These are phyloP conservation scores for Aspergillus fischeri DNA, from an alignment of 2,329 filamentous ascomycete genomes.

Conservation along the genomic window DNA sequence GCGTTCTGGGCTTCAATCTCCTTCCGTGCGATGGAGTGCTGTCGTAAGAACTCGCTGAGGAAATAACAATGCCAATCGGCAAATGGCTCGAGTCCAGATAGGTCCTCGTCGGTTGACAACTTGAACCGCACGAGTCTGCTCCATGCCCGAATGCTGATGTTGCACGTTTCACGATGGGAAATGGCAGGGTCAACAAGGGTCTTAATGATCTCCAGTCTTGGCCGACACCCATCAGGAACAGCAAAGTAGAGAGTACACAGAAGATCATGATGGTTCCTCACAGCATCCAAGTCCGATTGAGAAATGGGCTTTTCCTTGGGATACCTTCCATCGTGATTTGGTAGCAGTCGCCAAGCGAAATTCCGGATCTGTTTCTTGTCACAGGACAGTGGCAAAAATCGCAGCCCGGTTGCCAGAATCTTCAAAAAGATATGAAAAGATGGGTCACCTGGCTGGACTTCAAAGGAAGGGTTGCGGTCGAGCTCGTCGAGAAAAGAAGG, in stretches of 20 bases:
- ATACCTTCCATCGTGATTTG: conserved; percentile 58
- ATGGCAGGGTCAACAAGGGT: conserved; percentile 53
- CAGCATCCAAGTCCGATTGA: conserved; percentile 52
- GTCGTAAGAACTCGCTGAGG: conserved; percentile 48
- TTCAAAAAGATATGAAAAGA: conserved; percentile 60
- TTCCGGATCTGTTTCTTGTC: conserved; percentile 53
- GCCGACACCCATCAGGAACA: conserved; percentile 51
- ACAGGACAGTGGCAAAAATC: conserved; percentile 44
- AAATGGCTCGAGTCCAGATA: conserved; percentile 45
- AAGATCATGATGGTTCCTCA: conserved; percentile 60
- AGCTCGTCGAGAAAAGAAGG: conserved; percentile 52
- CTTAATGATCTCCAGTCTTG: conserved; percentile 48
- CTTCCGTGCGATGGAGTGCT: conserved; percentile 53
- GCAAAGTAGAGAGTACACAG: conserved; percentile 58
- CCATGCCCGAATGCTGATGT: conserved; percentile 57
- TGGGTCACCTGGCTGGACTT: conserved; percentile 46
- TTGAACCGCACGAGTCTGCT: conserved; percentile 55
- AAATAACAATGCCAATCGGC: conserved; percentile 54
- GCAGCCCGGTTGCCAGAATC: conserved; percentile 49
- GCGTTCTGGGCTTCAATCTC: conserved; percentile 54
- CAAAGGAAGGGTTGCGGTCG: conserved; percentile 40
- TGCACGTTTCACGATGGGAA: conserved; percentile 58
- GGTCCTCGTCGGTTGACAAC: conserved; percentile 49
- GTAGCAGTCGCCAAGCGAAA: conserved; percentile 55
- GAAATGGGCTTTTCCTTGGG: conserved; percentile 54